Evolutionary conservation across 345 rosid species (phyloP).

Genomic region (Punica granatum): DNA sequence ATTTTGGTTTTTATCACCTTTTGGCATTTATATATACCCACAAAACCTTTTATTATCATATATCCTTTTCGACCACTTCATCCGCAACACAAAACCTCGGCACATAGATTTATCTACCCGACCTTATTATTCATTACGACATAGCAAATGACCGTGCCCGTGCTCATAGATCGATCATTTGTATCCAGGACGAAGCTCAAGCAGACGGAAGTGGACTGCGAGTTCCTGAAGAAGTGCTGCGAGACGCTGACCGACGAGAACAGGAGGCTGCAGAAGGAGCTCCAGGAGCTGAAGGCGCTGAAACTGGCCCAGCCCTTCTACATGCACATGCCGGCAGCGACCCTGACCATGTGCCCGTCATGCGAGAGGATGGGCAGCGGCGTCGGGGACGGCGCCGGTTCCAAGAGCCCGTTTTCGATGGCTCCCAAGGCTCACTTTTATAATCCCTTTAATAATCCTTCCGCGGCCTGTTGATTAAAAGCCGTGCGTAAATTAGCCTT

Average conservation of each 20-base stretch:
- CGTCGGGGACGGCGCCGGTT: conserved; percentile 13
- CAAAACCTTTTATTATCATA: neutral
- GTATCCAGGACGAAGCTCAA: conserved; percentile 80
- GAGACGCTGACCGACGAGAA: conserved; percentile 90
- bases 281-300: conserved; percentile 64
- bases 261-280: conserved; percentile 86
- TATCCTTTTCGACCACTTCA: neutral
- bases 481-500: conserved; percentile 3
- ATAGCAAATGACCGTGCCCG: neutral
- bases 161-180: no score
- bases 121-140: neutral
- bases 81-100: neutral
- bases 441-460: conserved; percentile 68
- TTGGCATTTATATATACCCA: neutral
- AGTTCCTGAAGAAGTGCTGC: conserved; percentile 79
- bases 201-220: conserved; percentile 98
- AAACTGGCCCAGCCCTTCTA: conserved; percentile 48
- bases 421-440: conserved; percentile 55
- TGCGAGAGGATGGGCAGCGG: conserved; percentile 62
- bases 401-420: conserved; percentile 43
- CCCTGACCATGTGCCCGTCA: conserved; percentile 70
- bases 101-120: no score
- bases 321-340: conserved; percentile 82
- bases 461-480: conserved; percentile 64
- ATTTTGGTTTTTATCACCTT: neutral